Percentiles rank a stretch among this genome's conserved stretches.
Conservation (phyloP, 345 rosid species). For the Barbarea vulgaris region DNA sequence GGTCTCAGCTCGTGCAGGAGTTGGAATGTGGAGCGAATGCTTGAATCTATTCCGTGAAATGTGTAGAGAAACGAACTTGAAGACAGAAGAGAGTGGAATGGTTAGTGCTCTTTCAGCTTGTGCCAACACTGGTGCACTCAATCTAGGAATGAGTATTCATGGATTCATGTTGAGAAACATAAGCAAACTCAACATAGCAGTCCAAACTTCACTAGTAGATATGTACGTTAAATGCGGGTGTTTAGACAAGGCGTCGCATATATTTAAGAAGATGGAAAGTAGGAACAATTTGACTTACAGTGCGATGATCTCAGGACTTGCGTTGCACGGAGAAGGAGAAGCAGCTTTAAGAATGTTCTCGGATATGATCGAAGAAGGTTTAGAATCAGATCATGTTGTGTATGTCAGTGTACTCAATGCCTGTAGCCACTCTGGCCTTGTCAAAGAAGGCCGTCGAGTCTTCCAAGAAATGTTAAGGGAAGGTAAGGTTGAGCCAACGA, state of each 20-base stretch:
- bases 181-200: constrained; percentile 46
- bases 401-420: constrained; percentile 52
- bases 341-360: constrained; percentile 45
- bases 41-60: constrained; percentile 34
- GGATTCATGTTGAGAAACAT: constrained; percentile 50
- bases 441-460: constrained; percentile 40
- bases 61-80: constrained; percentile 29
- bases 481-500: constrained; percentile 53
- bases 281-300: constrained; percentile 47
- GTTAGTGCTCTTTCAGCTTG: constrained; percentile 51
- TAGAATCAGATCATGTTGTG: constrained; percentile 43
- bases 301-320: constrained; percentile 51
- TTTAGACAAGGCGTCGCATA: constrained; percentile 43
- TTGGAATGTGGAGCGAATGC: constrained; percentile 40
- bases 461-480: constrained; percentile 48
- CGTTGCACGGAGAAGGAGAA: constrained; percentile 49
- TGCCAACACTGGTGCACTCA: constrained; percentile 47
- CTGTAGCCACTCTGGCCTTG: constrained; percentile 51
- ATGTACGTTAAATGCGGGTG: constrained; percentile 57
- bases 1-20: constrained; percentile 32
- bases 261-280: constrained; percentile 42
- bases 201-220: constrained; percentile 52
- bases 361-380: constrained; percentile 43
- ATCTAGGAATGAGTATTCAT: constrained; percentile 48
- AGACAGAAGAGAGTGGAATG: constrained; percentile 51